Percentiles rank a stretch among this genome's conserved stretches.
Conservation (phyloP, 2,329 filamentous ascomycete species). For the Bipolaris gigantea region DNA sequence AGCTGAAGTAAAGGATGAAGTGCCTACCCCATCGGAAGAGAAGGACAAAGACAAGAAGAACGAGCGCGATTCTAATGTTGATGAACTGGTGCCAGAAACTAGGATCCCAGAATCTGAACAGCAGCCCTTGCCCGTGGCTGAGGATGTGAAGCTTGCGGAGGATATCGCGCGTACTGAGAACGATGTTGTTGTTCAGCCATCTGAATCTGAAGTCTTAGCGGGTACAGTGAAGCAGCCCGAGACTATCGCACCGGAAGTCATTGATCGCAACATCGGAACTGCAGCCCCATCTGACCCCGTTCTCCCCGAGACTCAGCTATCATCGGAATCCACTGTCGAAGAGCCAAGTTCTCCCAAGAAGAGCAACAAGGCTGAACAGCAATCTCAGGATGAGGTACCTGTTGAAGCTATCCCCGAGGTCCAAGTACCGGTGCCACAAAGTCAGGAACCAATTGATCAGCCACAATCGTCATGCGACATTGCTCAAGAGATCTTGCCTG, state of each 20-base stretch:
- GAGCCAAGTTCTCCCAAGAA: conserved; percentile 21
- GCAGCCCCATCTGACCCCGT: neutral
- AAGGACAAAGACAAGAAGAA: conserved; percentile 32
- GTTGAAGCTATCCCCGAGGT: conserved; percentile 7
- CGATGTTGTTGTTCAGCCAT: neutral
- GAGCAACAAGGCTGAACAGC: conserved; percentile 29
- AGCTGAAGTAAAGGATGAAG: conserved; percentile 8
- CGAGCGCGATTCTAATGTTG: conserved; percentile 20
- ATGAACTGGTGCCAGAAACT: conserved; percentile 13
- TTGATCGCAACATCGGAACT: neutral
- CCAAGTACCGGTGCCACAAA: conserved; percentile 1
- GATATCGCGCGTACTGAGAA: neutral
- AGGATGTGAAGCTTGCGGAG: neutral
- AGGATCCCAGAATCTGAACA: neutral
- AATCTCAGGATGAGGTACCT: conserved; percentile 11
- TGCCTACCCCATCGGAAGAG: conserved; percentile 21
- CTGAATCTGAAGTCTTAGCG: neutral
- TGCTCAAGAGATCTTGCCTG: neutral
- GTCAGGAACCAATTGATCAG: neutral
- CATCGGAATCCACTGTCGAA: neutral
- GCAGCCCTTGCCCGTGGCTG: neutral
- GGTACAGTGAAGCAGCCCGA: neutral
- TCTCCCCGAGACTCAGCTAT: neutral
- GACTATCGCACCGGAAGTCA: neutral
- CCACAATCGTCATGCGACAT: conserved; percentile 2